These are phyloP conservation scores for Corylus avellana DNA, from an alignment of 306 rosid genomes.

Conservation along the genomic window DNA sequence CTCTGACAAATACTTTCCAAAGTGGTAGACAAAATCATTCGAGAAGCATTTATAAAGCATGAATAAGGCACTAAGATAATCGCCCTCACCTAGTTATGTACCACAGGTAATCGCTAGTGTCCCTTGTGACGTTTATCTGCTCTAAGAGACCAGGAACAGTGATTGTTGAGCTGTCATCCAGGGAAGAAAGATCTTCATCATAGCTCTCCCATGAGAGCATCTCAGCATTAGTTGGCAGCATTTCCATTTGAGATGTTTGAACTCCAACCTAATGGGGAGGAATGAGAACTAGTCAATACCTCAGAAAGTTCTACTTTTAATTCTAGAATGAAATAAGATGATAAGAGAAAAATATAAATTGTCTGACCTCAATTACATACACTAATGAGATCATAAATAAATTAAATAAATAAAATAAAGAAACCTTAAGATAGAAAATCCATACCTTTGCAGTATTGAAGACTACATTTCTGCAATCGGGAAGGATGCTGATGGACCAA, in stretches of 20 bases:
- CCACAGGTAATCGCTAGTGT: slow-evolving; percentile 94
- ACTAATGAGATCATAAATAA: neutral
- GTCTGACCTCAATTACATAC: slow-evolving; percentile 13
- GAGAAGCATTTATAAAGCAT: slow-evolving; percentile 1
- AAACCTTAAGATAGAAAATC: slow-evolving; percentile 1
- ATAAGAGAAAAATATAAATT: slow-evolving; percentile 15
- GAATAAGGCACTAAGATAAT: slow-evolving; percentile 23
- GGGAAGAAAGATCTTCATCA: slow-evolving; percentile 71
- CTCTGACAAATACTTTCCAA: neutral
- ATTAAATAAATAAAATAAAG: neutral
- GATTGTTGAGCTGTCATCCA: slow-evolving; percentile 68
- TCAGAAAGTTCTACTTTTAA: slow-evolving; percentile 12
- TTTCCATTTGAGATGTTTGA: slow-evolving; percentile 94
- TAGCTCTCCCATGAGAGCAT: slow-evolving; percentile 86
- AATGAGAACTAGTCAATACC: slow-evolving; percentile 21
- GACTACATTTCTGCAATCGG: slow-evolving; percentile 89
- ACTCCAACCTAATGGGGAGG: slow-evolving; percentile 76
- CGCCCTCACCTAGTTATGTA: slow-evolving; percentile 82
- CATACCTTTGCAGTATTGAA: slow-evolving; percentile 93
- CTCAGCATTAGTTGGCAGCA: slow-evolving; percentile 74
- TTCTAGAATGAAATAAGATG: slow-evolving; percentile 5
- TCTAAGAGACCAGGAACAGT: slow-evolving; percentile 89
- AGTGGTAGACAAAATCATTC: slow-evolving; percentile 7
- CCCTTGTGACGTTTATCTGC: slow-evolving; percentile 92
- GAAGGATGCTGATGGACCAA: slow-evolving; percentile 97